phyloP scores from a whole-genome alignment of 2,329 filamentous ascomycete genomes.

The Dactylellina leptospora region DNA sequence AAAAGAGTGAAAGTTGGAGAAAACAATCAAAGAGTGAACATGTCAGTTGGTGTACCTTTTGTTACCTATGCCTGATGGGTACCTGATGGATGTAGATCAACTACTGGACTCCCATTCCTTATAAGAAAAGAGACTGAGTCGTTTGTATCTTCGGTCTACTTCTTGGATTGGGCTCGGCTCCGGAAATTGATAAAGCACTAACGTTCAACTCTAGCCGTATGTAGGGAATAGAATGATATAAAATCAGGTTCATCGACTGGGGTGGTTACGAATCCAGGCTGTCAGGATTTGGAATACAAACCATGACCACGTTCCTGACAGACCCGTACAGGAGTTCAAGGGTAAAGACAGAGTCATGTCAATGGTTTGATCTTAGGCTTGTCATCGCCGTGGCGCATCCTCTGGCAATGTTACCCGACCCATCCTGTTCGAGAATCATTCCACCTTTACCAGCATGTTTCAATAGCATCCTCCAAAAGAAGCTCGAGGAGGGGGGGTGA shows the following conservation, averaged over 20 bases:
- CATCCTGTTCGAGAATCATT: slow-evolving; percentile 27
- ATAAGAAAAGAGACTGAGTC: slow-evolving; percentile 14
- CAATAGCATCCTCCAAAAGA: slow-evolving; percentile 19
- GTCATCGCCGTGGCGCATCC: not conserved
- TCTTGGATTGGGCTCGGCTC: slow-evolving; percentile 32
- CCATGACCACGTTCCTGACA: not conserved
- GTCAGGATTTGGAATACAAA: not conserved
- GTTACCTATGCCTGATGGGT: slow-evolving; percentile 23
- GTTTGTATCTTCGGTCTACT: slow-evolving; percentile 3
- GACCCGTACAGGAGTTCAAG: not conserved
- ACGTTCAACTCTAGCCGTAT: slow-evolving; percentile 13
- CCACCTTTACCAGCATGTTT: slow-evolving; percentile 10
- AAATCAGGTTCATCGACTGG: not conserved
- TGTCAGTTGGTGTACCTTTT: slow-evolving; percentile 10
- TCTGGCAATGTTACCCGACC: slow-evolving; percentile 26
- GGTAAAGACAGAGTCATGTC: slow-evolving; percentile 4
- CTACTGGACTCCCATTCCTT: slow-evolving; percentile 16
- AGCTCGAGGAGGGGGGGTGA: slow-evolving; percentile 3
- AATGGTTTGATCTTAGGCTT: slow-evolving; percentile 10
- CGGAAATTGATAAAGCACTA: slow-evolving; percentile 6
- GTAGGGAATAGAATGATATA: slow-evolving; percentile 8
- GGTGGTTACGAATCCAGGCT: too few species aligned
- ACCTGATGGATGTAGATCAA: slow-evolving; percentile 17
- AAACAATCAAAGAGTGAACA: slow-evolving; percentile 23
- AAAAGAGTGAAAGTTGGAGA: not conserved